These are phyloP conservation scores for Gomphus sp. DNA, from an alignment of 1,284 basidiomycete genomes.

Conservation along the genomic window DNA sequence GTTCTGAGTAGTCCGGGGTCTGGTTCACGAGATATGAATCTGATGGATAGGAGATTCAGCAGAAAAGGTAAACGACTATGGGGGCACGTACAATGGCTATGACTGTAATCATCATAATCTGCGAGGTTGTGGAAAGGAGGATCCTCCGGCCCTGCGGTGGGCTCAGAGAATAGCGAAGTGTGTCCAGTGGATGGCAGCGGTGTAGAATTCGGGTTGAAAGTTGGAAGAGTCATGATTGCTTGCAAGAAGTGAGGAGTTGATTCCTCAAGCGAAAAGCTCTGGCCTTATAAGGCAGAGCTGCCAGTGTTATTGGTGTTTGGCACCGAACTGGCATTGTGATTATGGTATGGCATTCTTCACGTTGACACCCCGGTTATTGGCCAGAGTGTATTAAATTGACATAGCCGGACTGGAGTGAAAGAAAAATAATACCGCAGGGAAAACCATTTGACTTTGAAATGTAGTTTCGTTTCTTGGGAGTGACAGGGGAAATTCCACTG, in stretches of 20 bases:
- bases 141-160: too few species aligned
- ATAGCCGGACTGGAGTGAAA: not conserved
- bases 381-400: not conserved
- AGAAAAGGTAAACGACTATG: not conserved
- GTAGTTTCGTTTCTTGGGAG: too few species aligned
- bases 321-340: not conserved
- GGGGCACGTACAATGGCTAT: not conserved
- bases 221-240: not conserved
- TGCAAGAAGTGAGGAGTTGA: not conserved
- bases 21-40: not conserved
- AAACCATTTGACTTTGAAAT: not conserved
- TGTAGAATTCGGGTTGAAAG: not conserved
- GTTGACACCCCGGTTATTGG: not conserved
- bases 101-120: not conserved
- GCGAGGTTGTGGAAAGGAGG: not conserved
- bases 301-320: not conserved
- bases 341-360: not conserved
- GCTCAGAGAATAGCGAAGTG: not conserved
- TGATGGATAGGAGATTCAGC: not conserved
- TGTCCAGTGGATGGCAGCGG: not conserved
- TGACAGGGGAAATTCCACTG: too few species aligned
- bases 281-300: not conserved
- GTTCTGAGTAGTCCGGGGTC: not conserved
- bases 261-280: not conserved
- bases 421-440: not conserved